Evolutionary conservation across 2,329 filamentous ascomycete species (phyloP), one percentile per base, ranked within the genome.

Genomic region (Exophiala dermatitidis): DNA sequence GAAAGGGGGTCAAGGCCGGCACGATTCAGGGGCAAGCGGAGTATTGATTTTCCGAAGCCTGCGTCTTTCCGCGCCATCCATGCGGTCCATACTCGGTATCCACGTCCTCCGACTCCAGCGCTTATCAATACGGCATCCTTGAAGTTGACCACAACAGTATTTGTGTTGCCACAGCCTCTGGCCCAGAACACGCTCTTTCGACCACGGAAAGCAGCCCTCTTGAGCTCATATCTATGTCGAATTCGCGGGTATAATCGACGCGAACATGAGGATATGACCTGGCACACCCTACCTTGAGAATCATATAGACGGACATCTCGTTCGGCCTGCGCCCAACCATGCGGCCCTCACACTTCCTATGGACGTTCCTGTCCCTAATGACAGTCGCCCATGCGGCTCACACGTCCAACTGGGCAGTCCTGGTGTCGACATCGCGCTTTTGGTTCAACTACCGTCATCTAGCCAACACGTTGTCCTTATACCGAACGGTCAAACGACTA

Each of bases 381-480:
- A 43, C 45, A 6, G 31, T 52, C 31, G 38, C 48, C 41, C 46
- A 40, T 19, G 54, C 61, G 29, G 55, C 55, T 33, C 93, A 98
- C 73, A 98, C 93, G 10, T 96, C 89, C 68, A 98, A 98, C 73
- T 98, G 93, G 93, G 93, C 93, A 6, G 93, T 98, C 58, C 84
- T 98, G n/a, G 93, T 98, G 54, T 93, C 88, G 61, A 98, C 93
- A 4, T 98, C 93, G 49, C 87, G 93, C 50, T 98, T 98, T 78
- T 98, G 93, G 93, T 98, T 98, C 83, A 98, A 98, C 75, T 98
- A 98, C 73, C 87, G 93, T 53, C 93, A 98, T 71, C 85, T 98
- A 48, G 90, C 93, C 70, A 98, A 98, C 74, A 93, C 95, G 12
- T 83, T 98, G 57, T 96, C 91, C 55, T 84, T 98, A 60, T 98